phyloP scores from a whole-genome alignment of 2,329 filamentous ascomycete species.

The Arthrobotrys sinensis region DNA sequence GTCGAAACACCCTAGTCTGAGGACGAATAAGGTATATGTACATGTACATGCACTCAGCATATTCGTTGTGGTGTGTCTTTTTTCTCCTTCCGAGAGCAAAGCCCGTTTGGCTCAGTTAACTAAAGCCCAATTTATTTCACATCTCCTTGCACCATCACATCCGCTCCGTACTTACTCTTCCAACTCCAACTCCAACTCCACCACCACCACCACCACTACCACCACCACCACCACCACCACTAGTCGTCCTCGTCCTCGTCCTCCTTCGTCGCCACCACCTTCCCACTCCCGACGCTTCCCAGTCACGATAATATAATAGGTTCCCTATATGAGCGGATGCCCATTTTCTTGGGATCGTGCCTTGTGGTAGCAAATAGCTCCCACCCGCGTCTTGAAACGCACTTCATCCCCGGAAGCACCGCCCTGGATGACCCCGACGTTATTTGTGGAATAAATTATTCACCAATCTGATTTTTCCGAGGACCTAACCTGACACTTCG shows the following conservation, averaged over 20 bases:
- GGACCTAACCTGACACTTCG: neutral
- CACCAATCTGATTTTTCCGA: conserved; percentile 7
- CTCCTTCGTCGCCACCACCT: neutral
- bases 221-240: neutral
- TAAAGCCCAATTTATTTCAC: neutral
- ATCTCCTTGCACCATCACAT: neutral
- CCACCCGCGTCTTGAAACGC: neutral
- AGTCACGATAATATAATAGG: neutral
- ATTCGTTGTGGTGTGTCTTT: neutral
- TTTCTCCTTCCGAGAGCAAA: neutral
- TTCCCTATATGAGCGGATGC: neutral
- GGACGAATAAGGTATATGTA: too few relatives aligned
- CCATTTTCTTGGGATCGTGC: neutral
- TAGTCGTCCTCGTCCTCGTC: neutral
- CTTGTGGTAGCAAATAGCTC: neutral
- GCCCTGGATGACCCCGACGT: neutral
- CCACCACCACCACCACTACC: conserved; percentile 4
- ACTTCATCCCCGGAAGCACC: neutral
- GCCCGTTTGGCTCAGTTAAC: neutral
- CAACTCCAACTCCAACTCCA: conserved; percentile 2
- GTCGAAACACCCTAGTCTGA: too few relatives aligned
- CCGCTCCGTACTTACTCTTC: neutral
- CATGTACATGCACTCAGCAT: too few relatives aligned
- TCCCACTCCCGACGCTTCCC: neutral
- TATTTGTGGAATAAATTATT: conserved; percentile 34